Evolutionary conservation across 768 basidiomycete species (phyloP).

Genomic region (Trametes maxima): DNA sequence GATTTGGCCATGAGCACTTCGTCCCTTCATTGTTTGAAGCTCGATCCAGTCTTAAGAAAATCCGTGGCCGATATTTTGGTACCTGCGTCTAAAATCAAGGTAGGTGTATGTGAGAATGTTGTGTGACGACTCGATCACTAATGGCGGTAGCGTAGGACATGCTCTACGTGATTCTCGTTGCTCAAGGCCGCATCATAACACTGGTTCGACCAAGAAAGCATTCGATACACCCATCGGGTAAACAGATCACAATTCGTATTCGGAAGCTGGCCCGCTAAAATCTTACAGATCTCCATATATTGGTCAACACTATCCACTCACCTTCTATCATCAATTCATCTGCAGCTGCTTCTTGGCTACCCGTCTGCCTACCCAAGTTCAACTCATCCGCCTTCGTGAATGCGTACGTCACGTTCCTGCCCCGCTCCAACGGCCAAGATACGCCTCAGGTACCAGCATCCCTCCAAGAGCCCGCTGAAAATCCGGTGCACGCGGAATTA

Average conservation of each 20-base stretch:
- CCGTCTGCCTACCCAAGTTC: conserved; percentile 94
- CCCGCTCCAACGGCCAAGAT: conserved; percentile 27
- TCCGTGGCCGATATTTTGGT: conserved; percentile 81
- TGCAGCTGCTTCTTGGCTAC: conserved; percentile 89
- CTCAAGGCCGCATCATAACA: conserved; percentile 76
- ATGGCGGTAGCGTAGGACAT: conserved; percentile 59
- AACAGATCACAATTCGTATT: conserved; percentile 15
- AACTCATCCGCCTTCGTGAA: conserved; percentile 89
- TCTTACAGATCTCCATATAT: conserved; percentile 79
- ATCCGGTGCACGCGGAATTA: background rate
- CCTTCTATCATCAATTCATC: conserved; percentile 78
- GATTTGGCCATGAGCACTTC: conserved; percentile 85
- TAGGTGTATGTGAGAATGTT: conserved; percentile 29
- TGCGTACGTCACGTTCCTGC: conserved; percentile 79
- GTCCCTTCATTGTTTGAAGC: conserved; percentile 76
- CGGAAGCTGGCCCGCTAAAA: background rate
- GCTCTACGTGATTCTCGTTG: conserved; percentile 88
- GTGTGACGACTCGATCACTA: background rate
- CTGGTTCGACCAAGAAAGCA: conserved; percentile 90
- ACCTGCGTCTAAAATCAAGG: conserved; percentile 80
- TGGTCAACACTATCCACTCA: conserved; percentile 87
- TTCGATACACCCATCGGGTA: conserved; percentile 92
- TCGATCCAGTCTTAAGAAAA: conserved; percentile 70
- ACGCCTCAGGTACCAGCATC: background rate
- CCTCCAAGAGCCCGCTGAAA: background rate